Base-by-base conservation (phyloP, 805 yeast species). In the Metschnikowia koreensis region DNA sequence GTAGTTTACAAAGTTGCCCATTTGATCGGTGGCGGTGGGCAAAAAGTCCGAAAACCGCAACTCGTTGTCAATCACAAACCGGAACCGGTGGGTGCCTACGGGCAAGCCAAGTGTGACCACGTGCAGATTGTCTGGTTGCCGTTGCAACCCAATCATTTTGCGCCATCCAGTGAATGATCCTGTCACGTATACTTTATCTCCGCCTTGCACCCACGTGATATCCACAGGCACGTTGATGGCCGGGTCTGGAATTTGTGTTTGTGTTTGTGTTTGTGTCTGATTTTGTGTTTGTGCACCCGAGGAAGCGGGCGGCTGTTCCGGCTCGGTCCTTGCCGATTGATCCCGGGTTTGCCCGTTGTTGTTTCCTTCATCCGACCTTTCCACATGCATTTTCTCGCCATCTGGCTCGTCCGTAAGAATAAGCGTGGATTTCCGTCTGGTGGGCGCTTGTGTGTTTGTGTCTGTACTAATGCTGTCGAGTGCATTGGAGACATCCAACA, bases 121-220 rank as follows among this genome's bases (percentile, higher is more conserved):
- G 61, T 86, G 85, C 38, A 76, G 74, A 22, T 78, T 77, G 59
- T 83, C 82, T 9, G 61, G 75, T 70, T 68, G 81, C 68, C 74
- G 75, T 31, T 79, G 79, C 61, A 94, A 74, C 38, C 96, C 96
- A 64, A 93, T 92, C 98, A 94, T 93, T 70, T 92, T 93, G 59
- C 97, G 78, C 98, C 99, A 94, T 3, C 97, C 97, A 0, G 99
- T 94, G 70, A 93, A 93, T 0, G 97, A 88, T 46, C 99, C 99
- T 36, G 97, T 94, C 12, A 93, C 97, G 67, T 91, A 94, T 2
- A 94, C 98, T 62, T 88, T 88, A 46, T 81, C 81, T 54, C 99
- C 99, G n/a, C 98, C 98, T 68, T 93, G 97, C 15, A 83, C 84
- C 99, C 99, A 93, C 57, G 82, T 83, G 52, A 91, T 86, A 51